phyloP scores from a whole-genome alignment of 2,329 filamentous ascomycete genomes.

The Pseudocercospora vitis region DNA sequence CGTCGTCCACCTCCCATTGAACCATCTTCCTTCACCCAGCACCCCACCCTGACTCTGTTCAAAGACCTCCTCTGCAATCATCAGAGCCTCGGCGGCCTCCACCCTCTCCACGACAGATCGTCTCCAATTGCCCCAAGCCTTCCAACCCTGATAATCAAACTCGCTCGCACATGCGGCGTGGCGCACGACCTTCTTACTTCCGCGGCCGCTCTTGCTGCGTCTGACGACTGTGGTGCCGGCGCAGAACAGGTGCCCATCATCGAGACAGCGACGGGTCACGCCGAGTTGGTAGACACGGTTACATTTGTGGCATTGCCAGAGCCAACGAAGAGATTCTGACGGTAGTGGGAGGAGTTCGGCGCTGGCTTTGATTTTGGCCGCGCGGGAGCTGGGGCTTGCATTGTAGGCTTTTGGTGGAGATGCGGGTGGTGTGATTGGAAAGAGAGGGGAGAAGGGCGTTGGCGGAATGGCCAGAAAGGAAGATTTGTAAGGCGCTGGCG shows the following conservation, averaged over 20 bases:
- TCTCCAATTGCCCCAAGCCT: conserved; percentile 48
- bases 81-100: conserved; percentile 28
- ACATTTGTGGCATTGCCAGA: conserved; percentile 57
- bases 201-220: conserved; percentile 34
- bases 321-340: conserved; percentile 45
- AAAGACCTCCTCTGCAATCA: conserved; percentile 19
- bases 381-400: conserved; percentile 1
- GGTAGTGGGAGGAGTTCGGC: conserved; percentile 31
- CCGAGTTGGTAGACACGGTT: conserved; percentile 48
- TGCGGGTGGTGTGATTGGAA: conserved; percentile 27
- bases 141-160: conserved; percentile 57
- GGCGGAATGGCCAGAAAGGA: conserved; percentile 47
- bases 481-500: conserved; percentile 44
- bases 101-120: conserved; percentile 29
- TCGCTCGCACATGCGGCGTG: conserved; percentile 50
- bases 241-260: conserved; percentile 57
- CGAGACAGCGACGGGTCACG: conserved; percentile 54
- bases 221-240: conserved; percentile 46
- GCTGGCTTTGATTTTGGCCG: conserved; percentile 19
- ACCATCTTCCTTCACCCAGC: conserved; percentile 23
- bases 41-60: conserved; percentile 10
- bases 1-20: conserved; percentile 21
- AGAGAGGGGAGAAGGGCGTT: conserved; percentile 43
- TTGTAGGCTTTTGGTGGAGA: conserved; percentile 8
- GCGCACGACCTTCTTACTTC: conserved; percentile 27